Percentiles rank a stretch among this genome's conserved stretches.
phyloP scores from a whole-genome alignment of 129 eudicot genomes.

The Gnaphalium uliginosum region DNA sequence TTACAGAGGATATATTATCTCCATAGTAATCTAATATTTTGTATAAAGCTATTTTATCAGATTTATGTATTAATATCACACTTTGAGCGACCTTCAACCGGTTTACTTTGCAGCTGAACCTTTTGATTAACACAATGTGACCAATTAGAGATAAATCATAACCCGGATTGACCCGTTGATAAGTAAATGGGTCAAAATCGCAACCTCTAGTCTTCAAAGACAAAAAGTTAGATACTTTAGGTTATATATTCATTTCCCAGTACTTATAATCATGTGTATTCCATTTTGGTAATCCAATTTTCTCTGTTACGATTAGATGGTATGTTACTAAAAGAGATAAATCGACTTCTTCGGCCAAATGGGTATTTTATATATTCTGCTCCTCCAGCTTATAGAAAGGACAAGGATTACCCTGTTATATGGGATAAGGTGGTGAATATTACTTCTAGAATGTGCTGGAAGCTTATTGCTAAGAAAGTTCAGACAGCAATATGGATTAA shows the following conservation, averaged over 20 bases:
- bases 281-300: not conserved
- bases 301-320: constrained; percentile 58
- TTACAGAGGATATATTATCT: not conserved
- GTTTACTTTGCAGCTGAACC: not conserved
- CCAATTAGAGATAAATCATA: not conserved
- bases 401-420: constrained; percentile 81
- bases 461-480: constrained; percentile 76
- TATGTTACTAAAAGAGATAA: constrained; percentile 73
- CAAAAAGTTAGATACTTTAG: not conserved
- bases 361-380: constrained; percentile 96
- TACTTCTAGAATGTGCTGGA: constrained; percentile 94
- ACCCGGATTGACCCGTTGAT: not conserved
- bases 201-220: not conserved
- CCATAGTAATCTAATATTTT: not conserved
- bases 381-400: constrained; percentile 95
- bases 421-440: constrained; percentile 80
- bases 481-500: constrained; percentile 94
- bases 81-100: not conserved
- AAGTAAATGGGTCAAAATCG: not conserved
- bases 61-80: not conserved
- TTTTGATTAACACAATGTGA: not conserved
- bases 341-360: constrained; percentile 77
- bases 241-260: not conserved
- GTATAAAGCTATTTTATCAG: not conserved
- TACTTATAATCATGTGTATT: not conserved